These are phyloP conservation scores for Tolypocladium album DNA, from an alignment of 2,329 filamentous ascomycete species.

Conservation along the genomic window DNA sequence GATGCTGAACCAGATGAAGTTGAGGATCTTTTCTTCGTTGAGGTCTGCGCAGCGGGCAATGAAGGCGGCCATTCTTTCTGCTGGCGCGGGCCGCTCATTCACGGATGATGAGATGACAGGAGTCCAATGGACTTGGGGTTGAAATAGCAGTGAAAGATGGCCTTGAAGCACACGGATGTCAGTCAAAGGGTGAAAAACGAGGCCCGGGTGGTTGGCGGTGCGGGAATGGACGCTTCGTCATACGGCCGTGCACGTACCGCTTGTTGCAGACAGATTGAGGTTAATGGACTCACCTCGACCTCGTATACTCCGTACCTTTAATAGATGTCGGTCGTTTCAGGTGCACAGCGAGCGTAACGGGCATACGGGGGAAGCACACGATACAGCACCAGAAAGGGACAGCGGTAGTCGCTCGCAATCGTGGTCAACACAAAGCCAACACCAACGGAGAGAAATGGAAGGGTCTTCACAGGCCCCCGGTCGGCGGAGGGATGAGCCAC, in stretches of 20 bases:
- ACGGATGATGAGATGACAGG: background rate
- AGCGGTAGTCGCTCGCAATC: background rate
- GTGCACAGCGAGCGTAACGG: background rate
- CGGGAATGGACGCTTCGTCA: background rate
- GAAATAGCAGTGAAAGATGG: background rate
- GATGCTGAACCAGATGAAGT: conserved; percentile 36
- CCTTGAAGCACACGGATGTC: background rate
- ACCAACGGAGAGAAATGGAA: background rate
- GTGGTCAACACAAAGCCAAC: background rate
- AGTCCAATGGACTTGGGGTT: background rate
- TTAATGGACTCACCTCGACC: background rate
- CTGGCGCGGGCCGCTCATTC: background rate
- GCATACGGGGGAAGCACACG: background rate
- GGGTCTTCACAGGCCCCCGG: background rate
- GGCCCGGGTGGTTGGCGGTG: background rate
- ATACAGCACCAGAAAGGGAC: background rate
- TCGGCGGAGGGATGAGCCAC: background rate
- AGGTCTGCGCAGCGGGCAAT: conserved; percentile 16
- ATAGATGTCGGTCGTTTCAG: background rate
- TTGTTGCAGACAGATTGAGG: background rate
- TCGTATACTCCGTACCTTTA: background rate
- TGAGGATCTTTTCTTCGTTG: conserved; percentile 28
- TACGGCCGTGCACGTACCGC: background rate
- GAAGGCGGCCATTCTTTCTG: conserved; percentile 11
- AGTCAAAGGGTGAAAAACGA: background rate